Evolutionary conservation across 2,329 filamentous ascomycete genomes (phyloP).

Genomic region (Fusarium sp.): DNA sequence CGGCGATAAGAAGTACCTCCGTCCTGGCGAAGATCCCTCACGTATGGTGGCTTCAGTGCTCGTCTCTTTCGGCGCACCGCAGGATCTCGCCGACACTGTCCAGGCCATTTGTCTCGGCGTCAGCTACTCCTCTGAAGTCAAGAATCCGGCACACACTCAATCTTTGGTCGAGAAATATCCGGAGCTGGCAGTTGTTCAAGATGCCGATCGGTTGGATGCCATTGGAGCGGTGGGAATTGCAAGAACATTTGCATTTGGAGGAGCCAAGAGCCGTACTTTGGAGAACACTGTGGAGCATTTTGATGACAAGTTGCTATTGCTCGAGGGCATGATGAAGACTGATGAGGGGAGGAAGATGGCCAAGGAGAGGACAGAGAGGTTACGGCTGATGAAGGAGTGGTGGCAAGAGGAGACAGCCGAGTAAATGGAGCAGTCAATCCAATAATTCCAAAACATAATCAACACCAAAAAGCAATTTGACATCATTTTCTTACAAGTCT

Average conservation of each 20-base stretch:
- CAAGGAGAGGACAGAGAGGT: constrained; percentile 62
- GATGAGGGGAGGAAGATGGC: constrained; percentile 64
- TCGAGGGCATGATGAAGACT: constrained; percentile 75
- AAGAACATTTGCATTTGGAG: constrained; percentile 72
- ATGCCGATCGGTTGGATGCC: constrained; percentile 92
- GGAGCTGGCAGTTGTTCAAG: constrained; percentile 79
- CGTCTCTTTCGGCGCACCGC: constrained; percentile 64
- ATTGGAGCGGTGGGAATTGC: constrained; percentile 88
- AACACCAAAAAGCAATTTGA: neutral
- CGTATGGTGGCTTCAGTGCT: constrained; percentile 68
- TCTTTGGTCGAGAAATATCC: constrained; percentile 72
- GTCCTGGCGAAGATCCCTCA: constrained; percentile 65
- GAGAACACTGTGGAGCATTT: constrained; percentile 78
- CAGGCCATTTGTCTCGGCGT: constrained; percentile 81
- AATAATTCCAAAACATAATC: neutral
- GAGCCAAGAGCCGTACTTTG: constrained; percentile 69
- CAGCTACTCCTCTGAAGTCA: constrained; percentile 79
- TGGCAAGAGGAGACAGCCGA: constrained; percentile 63
- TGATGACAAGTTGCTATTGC: constrained; percentile 75
- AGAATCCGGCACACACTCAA: constrained; percentile 69
- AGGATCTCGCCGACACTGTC: constrained; percentile 70
- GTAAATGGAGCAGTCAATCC: neutral
- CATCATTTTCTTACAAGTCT: neutral
- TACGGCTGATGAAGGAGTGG: constrained; percentile 66
- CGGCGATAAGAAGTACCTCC: constrained; percentile 84